Base-by-base conservation (phyloP, 2,329 filamentous ascomycete species). In the Hymenoscyphus scutula region DNA sequence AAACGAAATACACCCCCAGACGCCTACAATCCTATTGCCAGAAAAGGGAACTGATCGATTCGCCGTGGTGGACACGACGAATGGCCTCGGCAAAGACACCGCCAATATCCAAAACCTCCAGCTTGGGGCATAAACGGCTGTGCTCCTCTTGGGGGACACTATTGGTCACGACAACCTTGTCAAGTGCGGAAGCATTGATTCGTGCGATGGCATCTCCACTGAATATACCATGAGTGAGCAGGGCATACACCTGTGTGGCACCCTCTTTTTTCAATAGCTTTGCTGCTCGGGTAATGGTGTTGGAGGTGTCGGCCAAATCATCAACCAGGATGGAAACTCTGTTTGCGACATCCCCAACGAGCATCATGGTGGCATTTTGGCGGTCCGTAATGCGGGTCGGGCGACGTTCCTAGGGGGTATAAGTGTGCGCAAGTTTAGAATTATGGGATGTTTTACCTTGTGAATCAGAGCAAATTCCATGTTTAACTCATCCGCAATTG, bases 401-500 rank as follows among this genome's bases (percentile, higher is more conserved):
- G 56, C 92, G 89, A 70, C 92, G 91, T 84, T 96, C 92, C 90
- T 93, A 76, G 63, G 68, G 62, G 67, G 68, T 64, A 70, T 73
- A 69, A 72, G 73, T 74, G 70, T 71, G 65, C 69, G 73, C 67
- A 70, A 60, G 63, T 72, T 71, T 67, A 73, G 64, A 71, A 61
- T 66, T 62, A 63, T 61, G 67, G 62, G 62, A 61, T 67, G 25
- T 73, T 78, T 76, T 82, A 91, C 92, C 89, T 98, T 99, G 82
- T 99, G 95, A 72, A 99, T 99, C 63, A 99, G 85, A 56, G 95
- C 95, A 79, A 99, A 98, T 64, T 95, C 92, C 82, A 97, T 92
- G 69, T 92, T 91, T 66, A 98, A 84, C 65, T 89, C 88, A 77
- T 99, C 95, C 13, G 95, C 94, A 76, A 99, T 97, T 56, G 92